These are phyloP conservation scores for Dactylellina haptotyla DNA, from an alignment of 2,329 filamentous ascomycete genomes.

Conservation along the genomic window DNA sequence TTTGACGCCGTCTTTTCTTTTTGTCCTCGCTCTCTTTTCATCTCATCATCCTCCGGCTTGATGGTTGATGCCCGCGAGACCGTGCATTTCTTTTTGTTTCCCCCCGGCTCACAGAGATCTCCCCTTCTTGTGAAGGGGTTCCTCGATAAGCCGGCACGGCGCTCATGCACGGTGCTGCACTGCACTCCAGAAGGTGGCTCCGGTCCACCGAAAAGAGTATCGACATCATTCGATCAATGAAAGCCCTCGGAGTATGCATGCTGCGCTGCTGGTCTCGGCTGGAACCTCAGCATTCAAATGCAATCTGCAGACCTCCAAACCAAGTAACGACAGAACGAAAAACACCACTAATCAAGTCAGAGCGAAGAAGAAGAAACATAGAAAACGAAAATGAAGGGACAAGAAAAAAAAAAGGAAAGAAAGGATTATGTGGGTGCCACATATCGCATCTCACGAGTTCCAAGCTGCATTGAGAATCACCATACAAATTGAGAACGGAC, in stretches of 20 bases:
- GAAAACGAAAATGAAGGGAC: neutral
- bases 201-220: constrained; percentile 19
- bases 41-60: constrained; percentile 6
- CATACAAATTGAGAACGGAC: constrained; percentile 16
- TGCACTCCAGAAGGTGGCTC: constrained; percentile 12
- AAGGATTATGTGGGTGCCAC: neutral
- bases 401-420: constrained; percentile 14
- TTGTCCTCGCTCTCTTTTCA: neutral
- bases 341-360: neutral
- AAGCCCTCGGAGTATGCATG: constrained; percentile 14
- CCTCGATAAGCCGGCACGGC: constrained; percentile 51
- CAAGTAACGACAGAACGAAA: neutral
- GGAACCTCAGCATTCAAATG: constrained; percentile 36
- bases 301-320: constrained; percentile 1
- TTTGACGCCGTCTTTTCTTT: no score
- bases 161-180: constrained; percentile 33
- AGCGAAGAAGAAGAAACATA: neutral
- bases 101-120: constrained; percentile 25
- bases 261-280: constrained; percentile 9
- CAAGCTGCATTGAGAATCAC: constrained; percentile 28
- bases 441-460: constrained; percentile 12
- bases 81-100: constrained; percentile 5
- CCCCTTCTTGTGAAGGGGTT: constrained; percentile 27
- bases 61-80: no score
- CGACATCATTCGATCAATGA: constrained; percentile 14